phyloP scores from a whole-genome alignment of 148 eudicot species.

The Chenopodium suecicum region DNA sequence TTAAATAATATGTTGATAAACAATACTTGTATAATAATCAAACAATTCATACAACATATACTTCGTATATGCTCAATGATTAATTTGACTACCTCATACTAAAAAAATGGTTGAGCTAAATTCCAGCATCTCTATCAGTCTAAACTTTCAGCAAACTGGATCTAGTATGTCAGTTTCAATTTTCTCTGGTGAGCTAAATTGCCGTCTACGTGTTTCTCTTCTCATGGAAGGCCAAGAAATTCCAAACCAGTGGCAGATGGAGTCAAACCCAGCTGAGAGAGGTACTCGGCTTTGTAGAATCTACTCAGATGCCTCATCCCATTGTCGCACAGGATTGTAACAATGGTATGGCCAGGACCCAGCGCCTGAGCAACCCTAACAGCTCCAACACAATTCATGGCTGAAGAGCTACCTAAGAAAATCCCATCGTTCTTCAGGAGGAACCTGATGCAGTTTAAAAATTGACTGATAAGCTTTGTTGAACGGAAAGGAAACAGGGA shows the following conservation, averaged over 20 bases:
- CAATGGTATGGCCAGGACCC: slow-evolving; percentile 93
- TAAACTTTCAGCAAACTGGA: neutral
- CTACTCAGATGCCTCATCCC: slow-evolving; percentile 98
- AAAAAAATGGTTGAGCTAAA: neutral
- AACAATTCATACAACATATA: too few relatives aligned
- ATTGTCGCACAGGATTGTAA: slow-evolving; percentile 81
- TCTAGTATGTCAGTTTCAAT: too few relatives aligned
- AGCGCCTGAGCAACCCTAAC: slow-evolving; percentile 74
- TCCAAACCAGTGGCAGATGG: slow-evolving; percentile 69
- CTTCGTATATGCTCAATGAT: neutral
- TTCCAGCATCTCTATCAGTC: too few relatives aligned
- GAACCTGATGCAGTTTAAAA: neutral
- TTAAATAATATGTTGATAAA: neutral
- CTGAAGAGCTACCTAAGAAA: slow-evolving; percentile 94
- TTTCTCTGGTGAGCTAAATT: neutral
- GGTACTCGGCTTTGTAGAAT: slow-evolving; percentile 62
- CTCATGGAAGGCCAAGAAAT: slow-evolving; percentile 40
- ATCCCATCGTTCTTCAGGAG: slow-evolving; percentile 89
- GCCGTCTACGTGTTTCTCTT: neutral
- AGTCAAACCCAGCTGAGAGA: slow-evolving; percentile 58
- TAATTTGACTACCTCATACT: neutral
- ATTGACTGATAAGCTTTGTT: neutral
- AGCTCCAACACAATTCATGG: slow-evolving; percentile 98
- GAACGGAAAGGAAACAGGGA: neutral
- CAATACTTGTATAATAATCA: neutral